Base-by-base conservation (phyloP, 371 early-diverging fungal genomes). In the Syncephalastrum contaminatum region DNA sequence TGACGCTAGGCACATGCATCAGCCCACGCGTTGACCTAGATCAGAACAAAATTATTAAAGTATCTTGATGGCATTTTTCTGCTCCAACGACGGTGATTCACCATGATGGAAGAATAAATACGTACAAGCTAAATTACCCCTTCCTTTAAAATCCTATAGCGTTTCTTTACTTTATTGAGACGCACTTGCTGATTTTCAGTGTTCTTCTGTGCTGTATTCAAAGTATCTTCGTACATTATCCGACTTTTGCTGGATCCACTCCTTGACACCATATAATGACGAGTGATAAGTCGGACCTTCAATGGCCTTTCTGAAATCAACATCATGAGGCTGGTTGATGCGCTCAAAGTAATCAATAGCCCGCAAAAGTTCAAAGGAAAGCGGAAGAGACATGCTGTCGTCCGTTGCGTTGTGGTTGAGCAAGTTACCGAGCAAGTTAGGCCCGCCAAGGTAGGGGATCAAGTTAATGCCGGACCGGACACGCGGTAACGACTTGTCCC, bases 401-500 rank as follows among this genome's bases (percentile, higher is more conserved):
- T 36, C 36, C 10, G 36, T 51, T 2, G 24, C 30, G 51, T 14
- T 51, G n/a, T 25, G n/a, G 15, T 30, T 51, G 7, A 4, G 8
- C 0, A 20, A 5, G 39, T 40, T 40, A 14, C 25, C 42, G 13
- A 20, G 15, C 1, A 19, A 18, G 8, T 18, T 20, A 15, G 43
- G 43, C 1, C 15, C 36, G 12, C 13, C 20, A 3, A 53, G 16
- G 8, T 22, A 22, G 10, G 40, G 13, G 10, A 20, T 13, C 13
- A 53, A 42, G 24, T 25, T 53, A 4, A n/a, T 5, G 3, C 56
- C 54, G 8, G 51, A 39, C 14, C 51, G 52, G 15, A 58, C 54
- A 43, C 58, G 63, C 12, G 49, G 43, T 7, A 54, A 47, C 7
- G 54, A 42, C 16, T 52, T 51, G 41, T 64, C 64, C 64, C 64